These are phyloP conservation scores for Solanum commersonii DNA, from an alignment of 257 asterid genomes.

Conservation along the genomic window DNA sequence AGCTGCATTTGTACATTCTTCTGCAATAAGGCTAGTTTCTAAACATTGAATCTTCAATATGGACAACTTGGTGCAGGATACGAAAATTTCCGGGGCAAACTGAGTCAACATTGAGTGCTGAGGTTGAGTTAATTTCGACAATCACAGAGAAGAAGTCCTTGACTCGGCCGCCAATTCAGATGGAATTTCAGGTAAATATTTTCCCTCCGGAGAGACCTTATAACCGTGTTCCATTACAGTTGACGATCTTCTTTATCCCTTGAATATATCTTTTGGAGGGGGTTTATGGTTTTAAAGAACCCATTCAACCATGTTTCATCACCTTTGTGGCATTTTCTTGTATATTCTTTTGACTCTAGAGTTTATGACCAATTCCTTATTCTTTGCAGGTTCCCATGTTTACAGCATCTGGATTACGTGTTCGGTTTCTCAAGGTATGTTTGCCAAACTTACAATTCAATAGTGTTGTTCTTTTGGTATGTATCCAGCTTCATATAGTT, in stretches of 20 bases:
- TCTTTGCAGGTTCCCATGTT: constrained; percentile 92
- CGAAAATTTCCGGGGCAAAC: constrained; percentile 99
- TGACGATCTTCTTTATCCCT: background rate
- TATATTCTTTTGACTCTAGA: background rate
- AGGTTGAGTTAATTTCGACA: constrained; percentile 92
- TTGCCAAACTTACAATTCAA: background rate
- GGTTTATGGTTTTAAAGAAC: background rate
- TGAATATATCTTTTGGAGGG: background rate
- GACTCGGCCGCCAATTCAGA: constrained; percentile 98
- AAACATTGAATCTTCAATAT: background rate
- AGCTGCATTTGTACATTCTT: background rate
- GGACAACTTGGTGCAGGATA: constrained; percentile 46
- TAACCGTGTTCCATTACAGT: background rate
- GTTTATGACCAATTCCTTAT: background rate
- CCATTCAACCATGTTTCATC: background rate
- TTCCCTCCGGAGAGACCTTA: background rate
- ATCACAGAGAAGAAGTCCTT: constrained; percentile 91
- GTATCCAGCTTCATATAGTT: background rate
- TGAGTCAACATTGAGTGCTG: constrained; percentile 97
- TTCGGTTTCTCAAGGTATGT: constrained; percentile 90
- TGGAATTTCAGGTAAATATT: constrained; percentile 90
- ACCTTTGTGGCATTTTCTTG: background rate
- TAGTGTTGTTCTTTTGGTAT: background rate
- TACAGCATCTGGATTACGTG: constrained; percentile 96
- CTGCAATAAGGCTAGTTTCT: background rate